A percentile compares a stretch with the other conserved stretches of the same genome.
Evolutionary conservation across 768 basidiomycete species (phyloP).

Genomic region (Agrocybe pediades): DNA sequence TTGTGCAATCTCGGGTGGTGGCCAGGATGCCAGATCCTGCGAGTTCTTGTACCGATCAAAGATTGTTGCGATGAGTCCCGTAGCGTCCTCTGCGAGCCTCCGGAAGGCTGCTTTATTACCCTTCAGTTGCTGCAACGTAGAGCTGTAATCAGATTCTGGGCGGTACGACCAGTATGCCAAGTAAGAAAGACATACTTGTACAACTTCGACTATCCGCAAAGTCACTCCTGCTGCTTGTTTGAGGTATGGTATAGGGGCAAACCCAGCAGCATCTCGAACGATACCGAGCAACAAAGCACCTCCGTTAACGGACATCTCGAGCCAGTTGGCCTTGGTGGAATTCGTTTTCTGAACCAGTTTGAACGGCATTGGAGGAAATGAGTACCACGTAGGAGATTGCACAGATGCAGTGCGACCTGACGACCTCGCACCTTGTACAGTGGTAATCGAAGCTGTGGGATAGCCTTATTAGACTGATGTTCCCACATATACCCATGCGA

Average conservation of each 20-base stretch:
- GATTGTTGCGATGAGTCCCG: conserved; percentile 11
- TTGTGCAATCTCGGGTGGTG: conserved; percentile 4
- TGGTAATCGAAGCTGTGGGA: no score
- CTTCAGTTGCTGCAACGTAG: conserved; percentile 6
- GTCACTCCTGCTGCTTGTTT: conserved; percentile 16
- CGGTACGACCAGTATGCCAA: neutral
- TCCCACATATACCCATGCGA: neutral
- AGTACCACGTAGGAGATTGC: neutral
- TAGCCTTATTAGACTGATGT: neutral
- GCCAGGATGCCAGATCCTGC: conserved; percentile 10
- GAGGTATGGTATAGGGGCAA: conserved; percentile 21
- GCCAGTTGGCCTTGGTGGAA: neutral
- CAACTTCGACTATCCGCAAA: conserved; percentile 11
- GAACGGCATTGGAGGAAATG: neutral
- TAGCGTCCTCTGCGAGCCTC: conserved; percentile 11
- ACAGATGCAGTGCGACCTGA: neutral
- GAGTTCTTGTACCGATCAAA: conserved; percentile 13
- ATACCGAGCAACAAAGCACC: conserved; percentile 2
- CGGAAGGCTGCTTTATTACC: conserved; percentile 16
- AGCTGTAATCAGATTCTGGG: neutral
- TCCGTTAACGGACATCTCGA: conserved; percentile 5
- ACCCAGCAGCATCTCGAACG: conserved; percentile 15
- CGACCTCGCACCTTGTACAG: neutral
- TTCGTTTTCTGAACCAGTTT: neutral
- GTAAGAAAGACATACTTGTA: conserved; percentile 16